phyloP scores from a whole-genome alignment of 129 eudicot species.

The Flaveria bidentis region DNA sequence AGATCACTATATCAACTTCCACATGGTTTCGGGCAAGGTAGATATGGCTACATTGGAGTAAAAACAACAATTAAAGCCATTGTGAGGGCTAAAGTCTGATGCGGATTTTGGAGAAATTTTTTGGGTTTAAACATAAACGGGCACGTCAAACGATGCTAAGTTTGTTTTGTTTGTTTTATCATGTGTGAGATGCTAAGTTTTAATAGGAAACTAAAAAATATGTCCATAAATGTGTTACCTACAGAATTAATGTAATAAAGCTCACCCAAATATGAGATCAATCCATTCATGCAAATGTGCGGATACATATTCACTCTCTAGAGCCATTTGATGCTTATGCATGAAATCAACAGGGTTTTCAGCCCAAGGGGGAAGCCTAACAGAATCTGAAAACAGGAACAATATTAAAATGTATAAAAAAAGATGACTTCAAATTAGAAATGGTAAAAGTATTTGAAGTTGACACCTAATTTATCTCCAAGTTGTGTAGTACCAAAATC shows the following conservation, averaged over 20 bases:
- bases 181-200: not conserved
- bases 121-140: too few relatives aligned
- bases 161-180: not conserved
- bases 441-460: constrained; percentile 14
- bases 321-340: constrained; percentile 86
- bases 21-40: too few relatives aligned
- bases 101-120: too few relatives aligned
- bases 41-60: too few relatives aligned
- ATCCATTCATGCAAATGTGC: constrained; percentile 95
- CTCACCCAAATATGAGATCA: constrained; percentile 95
- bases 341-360: constrained; percentile 84
- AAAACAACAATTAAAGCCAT: too few relatives aligned
- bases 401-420: not conserved
- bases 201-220: not conserved
- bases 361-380: constrained; percentile 94
- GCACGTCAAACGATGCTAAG: too few relatives aligned
- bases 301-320: constrained; percentile 95
- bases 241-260: constrained; percentile 12
- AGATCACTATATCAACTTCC: too few relatives aligned
- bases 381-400: constrained; percentile 55
- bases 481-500: constrained; percentile 84
- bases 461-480: constrained; percentile 83
- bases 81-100: too few relatives aligned
- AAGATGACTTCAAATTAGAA: not conserved
- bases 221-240: constrained; percentile 5